Conservation (phyloP, 2,329 filamentous ascomycete species). For the Colletotrichum cuscutae region DNA sequence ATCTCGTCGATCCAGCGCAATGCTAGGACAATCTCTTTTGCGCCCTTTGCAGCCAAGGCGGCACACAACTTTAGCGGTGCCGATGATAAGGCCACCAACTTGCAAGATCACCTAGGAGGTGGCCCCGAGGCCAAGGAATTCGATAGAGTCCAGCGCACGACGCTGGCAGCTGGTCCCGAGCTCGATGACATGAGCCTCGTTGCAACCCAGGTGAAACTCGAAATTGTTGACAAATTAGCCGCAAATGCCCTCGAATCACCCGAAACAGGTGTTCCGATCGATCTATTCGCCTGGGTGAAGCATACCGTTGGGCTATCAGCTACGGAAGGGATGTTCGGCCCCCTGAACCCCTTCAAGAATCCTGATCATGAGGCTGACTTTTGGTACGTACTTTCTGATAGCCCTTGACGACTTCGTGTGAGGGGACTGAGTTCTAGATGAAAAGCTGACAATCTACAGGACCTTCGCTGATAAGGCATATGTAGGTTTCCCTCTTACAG, state of each 20-base stretch:
- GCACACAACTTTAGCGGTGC: neutral
- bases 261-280: neutral
- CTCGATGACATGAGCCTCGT: neutral
- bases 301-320: neutral
- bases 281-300: slow-evolving; percentile 18
- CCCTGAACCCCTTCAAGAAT: slow-evolving; percentile 24
- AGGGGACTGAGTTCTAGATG: neutral
- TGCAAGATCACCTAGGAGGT: slow-evolving; percentile 5
- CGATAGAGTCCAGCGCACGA: neutral
- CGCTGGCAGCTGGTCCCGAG: slow-evolving; percentile 10
- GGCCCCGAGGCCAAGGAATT: slow-evolving; percentile 3
- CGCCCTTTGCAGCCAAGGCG: slow-evolving; percentile 13
- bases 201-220: neutral
- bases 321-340: slow-evolving; percentile 21
- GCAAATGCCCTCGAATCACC: neutral
- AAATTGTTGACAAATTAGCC: neutral
- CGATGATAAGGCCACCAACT: neutral
- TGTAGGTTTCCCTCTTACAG: no score
- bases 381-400: neutral
- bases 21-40: slow-evolving; percentile 8
- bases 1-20: slow-evolving; percentile 11
- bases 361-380: slow-evolving; percentile 21
- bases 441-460: neutral
- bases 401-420: neutral
- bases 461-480: neutral